Conservation (phyloP, 495 filamentous ascomycete genomes). For the Rhizodiscina lignyota region DNA sequence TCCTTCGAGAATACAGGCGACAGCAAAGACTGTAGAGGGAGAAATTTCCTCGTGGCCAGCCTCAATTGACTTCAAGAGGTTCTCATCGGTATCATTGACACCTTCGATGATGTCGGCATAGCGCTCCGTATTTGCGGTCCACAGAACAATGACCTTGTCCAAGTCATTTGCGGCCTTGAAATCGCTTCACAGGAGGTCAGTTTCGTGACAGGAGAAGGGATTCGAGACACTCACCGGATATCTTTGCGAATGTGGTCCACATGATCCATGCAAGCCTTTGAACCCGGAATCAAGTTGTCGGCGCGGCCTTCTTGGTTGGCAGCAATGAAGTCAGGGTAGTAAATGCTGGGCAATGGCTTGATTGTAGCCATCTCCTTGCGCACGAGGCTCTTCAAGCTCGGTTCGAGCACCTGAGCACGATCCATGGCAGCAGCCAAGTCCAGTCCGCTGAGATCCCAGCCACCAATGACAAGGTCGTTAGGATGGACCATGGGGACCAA, state of each 20-base stretch:
- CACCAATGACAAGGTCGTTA: slow-evolving; percentile 87
- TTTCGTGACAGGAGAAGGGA: slow-evolving; percentile 1
- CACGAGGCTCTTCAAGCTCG: slow-evolving; percentile 71
- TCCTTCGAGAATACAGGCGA: slow-evolving; percentile 79
- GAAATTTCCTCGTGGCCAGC: slow-evolving; percentile 73
- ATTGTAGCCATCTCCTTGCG: slow-evolving; percentile 84
- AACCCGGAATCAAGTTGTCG: slow-evolving; percentile 73
- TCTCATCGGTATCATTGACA: slow-evolving; percentile 93
- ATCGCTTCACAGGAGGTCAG: slow-evolving; percentile 27
- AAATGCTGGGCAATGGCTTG: slow-evolving; percentile 84
- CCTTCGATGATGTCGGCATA: slow-evolving; percentile 76
- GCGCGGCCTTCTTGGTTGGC: slow-evolving; percentile 96
- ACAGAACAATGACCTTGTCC: slow-evolving; percentile 94
- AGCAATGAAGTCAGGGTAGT: slow-evolving; percentile 98
- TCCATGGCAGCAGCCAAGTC: slow-evolving; percentile 90
- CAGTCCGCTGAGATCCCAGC: slow-evolving; percentile 91
- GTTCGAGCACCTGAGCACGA: slow-evolving; percentile 84
- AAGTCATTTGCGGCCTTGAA: slow-evolving; percentile 78
- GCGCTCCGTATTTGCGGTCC: slow-evolving; percentile 98
- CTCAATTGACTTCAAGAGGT: slow-evolving; percentile 76
- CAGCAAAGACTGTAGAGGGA: slow-evolving; percentile 89
- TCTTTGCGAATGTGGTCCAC: slow-evolving; percentile 90
- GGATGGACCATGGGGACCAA: slow-evolving; percentile 95
- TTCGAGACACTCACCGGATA: slow-evolving; percentile 49
- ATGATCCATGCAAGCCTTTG: slow-evolving; percentile 69